Percentiles rank a stretch among this genome's conserved stretches.
Evolutionary conservation across 257 asterid species (phyloP).

Genomic region (Solanum chiquidenum): DNA sequence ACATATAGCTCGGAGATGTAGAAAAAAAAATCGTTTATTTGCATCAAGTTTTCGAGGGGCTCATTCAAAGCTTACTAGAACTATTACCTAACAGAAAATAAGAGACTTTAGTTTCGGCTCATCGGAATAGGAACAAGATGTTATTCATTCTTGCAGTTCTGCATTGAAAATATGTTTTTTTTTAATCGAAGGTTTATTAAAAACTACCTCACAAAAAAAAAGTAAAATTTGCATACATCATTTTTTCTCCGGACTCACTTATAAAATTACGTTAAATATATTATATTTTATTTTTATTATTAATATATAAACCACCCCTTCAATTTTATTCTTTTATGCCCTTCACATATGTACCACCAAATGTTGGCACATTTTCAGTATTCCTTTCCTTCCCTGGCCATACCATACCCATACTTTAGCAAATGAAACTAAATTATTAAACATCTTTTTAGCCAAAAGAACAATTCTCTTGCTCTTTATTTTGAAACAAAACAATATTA

Average conservation of each 20-base stretch:
- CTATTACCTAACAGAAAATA: too few relatives aligned
- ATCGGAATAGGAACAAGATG: too few relatives aligned
- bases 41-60: background rate
- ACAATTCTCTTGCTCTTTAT: background rate
- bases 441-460: background rate
- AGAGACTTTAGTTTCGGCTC: too few relatives aligned
- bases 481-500: background rate
- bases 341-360: background rate
- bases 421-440: background rate
- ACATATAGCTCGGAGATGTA: background rate
- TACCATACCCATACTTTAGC: background rate
- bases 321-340: conserved; percentile 2
- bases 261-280: background rate
- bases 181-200: rapidly evolving
- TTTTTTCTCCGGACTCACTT: too few relatives aligned
- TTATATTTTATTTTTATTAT: background rate
- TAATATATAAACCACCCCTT: background rate
- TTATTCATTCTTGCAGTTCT: background rate
- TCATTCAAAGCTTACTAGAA: too few relatives aligned
- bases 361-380: conserved; percentile 1
- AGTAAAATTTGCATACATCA: rapidly evolving
- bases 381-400: background rate
- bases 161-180: background rate
- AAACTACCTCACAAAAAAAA: background rate
- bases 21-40: too few relatives aligned